Conservation (phyloP, 768 basidiomycete species). For the Lentinula edodes region DNA sequence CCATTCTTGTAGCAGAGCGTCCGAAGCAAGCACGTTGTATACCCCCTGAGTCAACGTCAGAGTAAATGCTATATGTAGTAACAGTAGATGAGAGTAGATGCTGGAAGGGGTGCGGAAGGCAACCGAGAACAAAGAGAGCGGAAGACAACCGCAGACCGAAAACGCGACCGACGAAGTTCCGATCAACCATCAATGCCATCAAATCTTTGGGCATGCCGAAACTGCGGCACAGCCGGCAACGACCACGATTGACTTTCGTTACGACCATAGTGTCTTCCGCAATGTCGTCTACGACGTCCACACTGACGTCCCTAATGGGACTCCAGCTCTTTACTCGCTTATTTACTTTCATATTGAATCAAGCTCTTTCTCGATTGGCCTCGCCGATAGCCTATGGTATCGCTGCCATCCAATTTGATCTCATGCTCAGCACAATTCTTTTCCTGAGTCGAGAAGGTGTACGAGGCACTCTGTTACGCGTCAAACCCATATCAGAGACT, state of each 20-base stretch:
- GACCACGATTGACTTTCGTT: too few relatives aligned
- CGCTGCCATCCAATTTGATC: constrained; percentile 91
- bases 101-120: too few relatives aligned
- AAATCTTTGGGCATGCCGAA: too few relatives aligned
- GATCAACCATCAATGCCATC: too few relatives aligned
- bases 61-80: too few relatives aligned
- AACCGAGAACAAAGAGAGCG: too few relatives aligned
- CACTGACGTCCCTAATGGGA: constrained; percentile 58
- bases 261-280: neutral
- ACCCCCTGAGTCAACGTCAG: too few relatives aligned
- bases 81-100: too few relatives aligned
- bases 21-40: neutral
- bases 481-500: constrained; percentile 18
- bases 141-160: too few relatives aligned
- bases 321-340: constrained; percentile 82
- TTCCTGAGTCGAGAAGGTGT: constrained; percentile 94
- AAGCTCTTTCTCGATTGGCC: constrained; percentile 75
- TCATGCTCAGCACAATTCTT: constrained; percentile 82
- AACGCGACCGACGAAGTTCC: too few relatives aligned
- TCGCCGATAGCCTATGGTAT: constrained; percentile 86
- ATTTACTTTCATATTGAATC: constrained; percentile 87
- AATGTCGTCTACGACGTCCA: constrained; percentile 2
- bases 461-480: constrained; percentile 78
- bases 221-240: too few relatives aligned
- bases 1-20: neutral